Conservation (phyloP, 768 basidiomycete genomes). For the Nevesoporus exiguus region DNA sequence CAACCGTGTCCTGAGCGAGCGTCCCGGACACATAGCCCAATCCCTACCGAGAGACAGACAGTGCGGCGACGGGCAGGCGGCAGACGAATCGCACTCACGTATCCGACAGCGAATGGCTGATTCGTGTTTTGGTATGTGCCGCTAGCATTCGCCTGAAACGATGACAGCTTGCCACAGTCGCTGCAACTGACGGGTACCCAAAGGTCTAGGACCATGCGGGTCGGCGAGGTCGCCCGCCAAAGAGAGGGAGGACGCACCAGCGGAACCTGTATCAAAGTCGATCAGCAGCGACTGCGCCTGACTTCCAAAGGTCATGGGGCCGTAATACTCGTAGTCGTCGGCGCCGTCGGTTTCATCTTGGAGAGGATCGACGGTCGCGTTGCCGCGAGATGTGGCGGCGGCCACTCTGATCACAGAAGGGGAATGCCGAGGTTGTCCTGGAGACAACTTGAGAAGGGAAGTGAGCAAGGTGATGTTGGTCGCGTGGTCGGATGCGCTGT, state of each 20-base stretch:
- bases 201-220: conserved; percentile 44
- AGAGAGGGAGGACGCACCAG: conserved; percentile 9
- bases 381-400: not conserved
- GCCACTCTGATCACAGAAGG: not conserved
- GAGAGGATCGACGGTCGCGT: conserved; percentile 24
- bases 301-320: conserved; percentile 48
- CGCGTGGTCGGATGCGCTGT: conserved; percentile 20
- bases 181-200: conserved; percentile 48
- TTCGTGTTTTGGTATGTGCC: conserved; percentile 37
- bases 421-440: not conserved
- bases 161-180: conserved; percentile 33
- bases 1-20: conserved; percentile 49
- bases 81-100: conserved; percentile 35
- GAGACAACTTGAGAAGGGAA: not conserved
- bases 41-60: conserved; percentile 36
- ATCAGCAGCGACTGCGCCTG: conserved; percentile 50
- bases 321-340: conserved; percentile 48
- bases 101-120: conserved; percentile 38
- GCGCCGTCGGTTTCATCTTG: conserved; percentile 37
- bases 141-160: conserved; percentile 40
- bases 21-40: conserved; percentile 49
- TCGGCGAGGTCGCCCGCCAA: not conserved
- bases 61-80: not conserved
- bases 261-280: conserved; percentile 65
- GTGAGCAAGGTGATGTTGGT: conserved; percentile 7